These are phyloP conservation scores for Auricularia auricula-judae DNA, from an alignment of 768 basidiomycete species.

Conservation along the genomic window DNA sequence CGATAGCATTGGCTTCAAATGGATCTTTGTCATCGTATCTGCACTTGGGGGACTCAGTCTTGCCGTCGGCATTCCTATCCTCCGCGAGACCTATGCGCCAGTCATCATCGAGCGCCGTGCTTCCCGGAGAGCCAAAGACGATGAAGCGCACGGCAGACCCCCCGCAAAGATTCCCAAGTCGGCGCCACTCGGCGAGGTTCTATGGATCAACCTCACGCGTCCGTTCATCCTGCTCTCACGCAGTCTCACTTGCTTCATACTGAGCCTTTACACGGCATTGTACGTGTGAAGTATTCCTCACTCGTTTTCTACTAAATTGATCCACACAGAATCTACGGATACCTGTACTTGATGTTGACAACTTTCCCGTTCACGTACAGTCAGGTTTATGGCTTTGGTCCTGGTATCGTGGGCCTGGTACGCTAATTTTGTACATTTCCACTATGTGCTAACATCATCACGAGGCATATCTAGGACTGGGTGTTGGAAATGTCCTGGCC, in stretches of 20 bases:
- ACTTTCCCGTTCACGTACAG: conserved; percentile 45
- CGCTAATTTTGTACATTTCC: conserved; percentile 35
- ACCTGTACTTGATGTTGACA: conserved; percentile 54
- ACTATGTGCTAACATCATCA: background rate
- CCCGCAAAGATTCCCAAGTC: conserved; percentile 12
- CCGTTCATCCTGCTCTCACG: conserved; percentile 46
- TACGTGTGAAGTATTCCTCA: no score
- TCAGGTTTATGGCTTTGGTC: conserved; percentile 27
- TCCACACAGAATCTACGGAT: background rate
- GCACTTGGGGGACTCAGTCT: conserved; percentile 25
- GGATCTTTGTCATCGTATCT: conserved; percentile 36
- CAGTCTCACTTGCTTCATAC: background rate
- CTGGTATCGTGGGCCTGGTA: conserved; percentile 42
- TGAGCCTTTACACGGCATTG: background rate
- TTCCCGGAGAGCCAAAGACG: conserved; percentile 9
- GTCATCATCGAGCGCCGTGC: conserved; percentile 43
- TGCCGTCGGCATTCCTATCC: conserved; percentile 41
- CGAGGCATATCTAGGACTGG: conserved; percentile 27
- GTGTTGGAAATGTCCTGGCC: conserved; percentile 23
- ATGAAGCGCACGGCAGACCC: conserved; percentile 14
- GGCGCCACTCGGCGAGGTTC: conserved; percentile 19
- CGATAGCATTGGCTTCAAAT: conserved; percentile 41
- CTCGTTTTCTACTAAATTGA: no score
- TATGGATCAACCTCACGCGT: conserved; percentile 51
- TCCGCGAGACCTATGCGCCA: conserved; percentile 68